Conservation (phyloP, 345 rosid species). For the Barbarea vulgaris region DNA sequence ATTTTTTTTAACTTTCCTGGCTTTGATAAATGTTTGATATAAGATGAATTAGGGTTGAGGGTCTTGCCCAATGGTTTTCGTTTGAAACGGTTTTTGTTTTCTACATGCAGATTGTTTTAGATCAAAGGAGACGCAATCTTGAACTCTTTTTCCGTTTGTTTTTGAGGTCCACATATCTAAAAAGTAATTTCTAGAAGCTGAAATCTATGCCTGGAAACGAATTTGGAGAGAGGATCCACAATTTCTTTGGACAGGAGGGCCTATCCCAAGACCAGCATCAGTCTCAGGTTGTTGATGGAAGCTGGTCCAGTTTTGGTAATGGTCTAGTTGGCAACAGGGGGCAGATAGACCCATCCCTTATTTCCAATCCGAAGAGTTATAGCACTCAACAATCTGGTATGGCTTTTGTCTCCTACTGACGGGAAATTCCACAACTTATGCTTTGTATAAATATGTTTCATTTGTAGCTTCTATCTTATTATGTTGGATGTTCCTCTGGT, state of each 20-base stretch:
- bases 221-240: slow-evolving; percentile 88
- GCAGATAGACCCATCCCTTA: slow-evolving; percentile 57
- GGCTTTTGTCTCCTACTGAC: slow-evolving; percentile 5
- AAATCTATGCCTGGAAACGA: slow-evolving; percentile 98
- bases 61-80: background rate
- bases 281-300: slow-evolving; percentile 59
- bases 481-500: slow-evolving; percentile 19
- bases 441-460: background rate
- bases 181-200: slow-evolving; percentile 41
- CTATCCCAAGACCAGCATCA: slow-evolving; percentile 68
- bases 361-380: slow-evolving; percentile 61
- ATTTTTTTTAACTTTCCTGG: background rate
- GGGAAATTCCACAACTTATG: background rate
- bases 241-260: slow-evolving; percentile 78
- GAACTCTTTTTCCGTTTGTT: slow-evolving; percentile 27
- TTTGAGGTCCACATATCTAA: slow-evolving; percentile 35
- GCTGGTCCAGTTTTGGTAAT: slow-evolving; percentile 62
- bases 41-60: background rate
- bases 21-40: background rate
- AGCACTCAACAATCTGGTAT: slow-evolving; percentile 68
- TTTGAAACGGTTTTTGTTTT: background rate
- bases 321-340: slow-evolving; percentile 64
- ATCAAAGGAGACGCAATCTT: slow-evolving; percentile 15
- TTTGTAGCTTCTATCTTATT: slow-evolving; percentile 2
- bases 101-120: background rate